Conservation (phyloP, 2,329 filamentous ascomycete species). For the Aureobasidium subglaciale region DNA sequence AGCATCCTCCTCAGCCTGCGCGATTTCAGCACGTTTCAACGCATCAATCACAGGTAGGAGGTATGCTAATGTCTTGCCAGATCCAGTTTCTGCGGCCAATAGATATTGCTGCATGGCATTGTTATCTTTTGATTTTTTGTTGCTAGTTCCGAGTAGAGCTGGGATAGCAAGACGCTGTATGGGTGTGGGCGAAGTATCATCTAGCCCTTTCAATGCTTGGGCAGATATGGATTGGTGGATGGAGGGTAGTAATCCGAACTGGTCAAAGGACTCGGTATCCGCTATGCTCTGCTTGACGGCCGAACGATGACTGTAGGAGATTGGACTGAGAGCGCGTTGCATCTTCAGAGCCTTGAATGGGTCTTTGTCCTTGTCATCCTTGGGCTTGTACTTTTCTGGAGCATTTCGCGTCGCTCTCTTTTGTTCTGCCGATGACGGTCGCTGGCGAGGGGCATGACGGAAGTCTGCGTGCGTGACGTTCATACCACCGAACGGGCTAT, state of each 20-base stretch:
- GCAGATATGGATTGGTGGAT: slow-evolving; percentile 64
- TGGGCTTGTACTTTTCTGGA: slow-evolving; percentile 27
- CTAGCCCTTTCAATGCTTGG: slow-evolving; percentile 68
- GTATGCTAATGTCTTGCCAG: slow-evolving; percentile 93
- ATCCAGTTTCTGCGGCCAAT: slow-evolving; percentile 91
- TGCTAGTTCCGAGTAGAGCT: slow-evolving; percentile 57
- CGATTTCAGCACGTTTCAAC: slow-evolving; percentile 63
- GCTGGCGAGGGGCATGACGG: slow-evolving; percentile 32
- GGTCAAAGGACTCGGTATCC: slow-evolving; percentile 69
- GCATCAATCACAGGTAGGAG: slow-evolving; percentile 77
- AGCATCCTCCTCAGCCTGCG: slow-evolving; percentile 40
- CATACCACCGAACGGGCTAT: slow-evolving; percentile 54
- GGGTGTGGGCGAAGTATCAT: slow-evolving; percentile 74
- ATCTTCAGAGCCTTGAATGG: slow-evolving; percentile 84
- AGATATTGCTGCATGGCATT: slow-evolving; percentile 58
- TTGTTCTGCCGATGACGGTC: slow-evolving; percentile 35
- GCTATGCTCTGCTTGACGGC: slow-evolving; percentile 55
- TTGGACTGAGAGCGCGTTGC: slow-evolving; percentile 69
- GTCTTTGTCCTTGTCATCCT: slow-evolving; percentile 43
- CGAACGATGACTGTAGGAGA: slow-evolving; percentile 66
- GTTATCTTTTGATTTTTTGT: slow-evolving; percentile 32
- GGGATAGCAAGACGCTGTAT: slow-evolving; percentile 88
- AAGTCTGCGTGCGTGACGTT: slow-evolving; percentile 47
- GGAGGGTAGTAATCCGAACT: slow-evolving; percentile 66
- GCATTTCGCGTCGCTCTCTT: slow-evolving; percentile 47